Evolutionary conservation across 2,329 filamentous ascomycete species (phyloP).

Genomic region (Huntiella bhutanensis): DNA sequence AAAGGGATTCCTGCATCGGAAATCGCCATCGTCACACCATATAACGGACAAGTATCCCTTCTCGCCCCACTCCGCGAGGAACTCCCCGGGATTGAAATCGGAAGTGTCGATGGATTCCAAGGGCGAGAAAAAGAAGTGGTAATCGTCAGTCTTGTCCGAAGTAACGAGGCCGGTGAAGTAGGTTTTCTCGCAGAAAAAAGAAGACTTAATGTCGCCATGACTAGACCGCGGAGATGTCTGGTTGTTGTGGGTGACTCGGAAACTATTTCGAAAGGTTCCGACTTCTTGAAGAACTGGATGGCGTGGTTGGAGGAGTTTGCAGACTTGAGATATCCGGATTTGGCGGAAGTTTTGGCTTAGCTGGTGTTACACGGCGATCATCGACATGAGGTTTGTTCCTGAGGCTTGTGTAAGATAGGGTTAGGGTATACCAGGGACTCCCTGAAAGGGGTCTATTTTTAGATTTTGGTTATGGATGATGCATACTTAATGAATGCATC

Average conservation of each 20-base stretch:
- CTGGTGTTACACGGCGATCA: no score
- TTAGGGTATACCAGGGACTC: no score
- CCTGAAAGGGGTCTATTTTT: no score
- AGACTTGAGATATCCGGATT: conserved; percentile 73
- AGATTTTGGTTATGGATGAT: no score
- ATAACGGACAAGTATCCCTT: conserved; percentile 80
- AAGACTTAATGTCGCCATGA: conserved; percentile 93
- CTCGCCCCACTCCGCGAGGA: conserved; percentile 63
- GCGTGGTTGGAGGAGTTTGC: conserved; percentile 72
- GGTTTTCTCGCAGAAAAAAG: conserved; percentile 87
- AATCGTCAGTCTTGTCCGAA: conserved; percentile 81
- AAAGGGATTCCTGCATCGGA: conserved; percentile 67
- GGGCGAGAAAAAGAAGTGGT: conserved; percentile 93
- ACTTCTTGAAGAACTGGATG: conserved; percentile 84
- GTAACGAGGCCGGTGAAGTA: conserved; percentile 71
- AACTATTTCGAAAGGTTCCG: conserved; percentile 66
- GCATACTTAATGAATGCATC: no score
- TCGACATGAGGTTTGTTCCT: no score
- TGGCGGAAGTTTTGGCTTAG: conserved; percentile 20
- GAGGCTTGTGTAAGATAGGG: no score
- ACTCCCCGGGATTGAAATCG: conserved; percentile 77
- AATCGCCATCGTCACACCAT: conserved; percentile 86
- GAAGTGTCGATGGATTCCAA: conserved; percentile 93
- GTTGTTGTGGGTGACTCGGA: conserved; percentile 88
- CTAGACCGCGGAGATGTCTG: conserved; percentile 73